Evolutionary conservation across 345 rosid genomes (phyloP).

Genomic region (Barbarea vulgaris): DNA sequence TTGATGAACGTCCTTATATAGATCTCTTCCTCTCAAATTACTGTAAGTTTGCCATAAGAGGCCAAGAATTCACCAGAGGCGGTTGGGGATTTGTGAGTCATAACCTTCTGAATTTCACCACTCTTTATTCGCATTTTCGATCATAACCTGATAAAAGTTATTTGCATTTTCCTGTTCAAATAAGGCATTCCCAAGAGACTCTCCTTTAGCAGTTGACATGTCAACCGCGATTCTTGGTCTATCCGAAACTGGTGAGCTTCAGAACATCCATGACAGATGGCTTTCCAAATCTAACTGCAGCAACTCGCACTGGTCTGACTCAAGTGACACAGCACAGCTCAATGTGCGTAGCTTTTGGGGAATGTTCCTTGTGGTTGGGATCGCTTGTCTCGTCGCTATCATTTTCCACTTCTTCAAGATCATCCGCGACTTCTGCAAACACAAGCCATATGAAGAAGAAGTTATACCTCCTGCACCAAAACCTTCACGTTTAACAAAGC

Average conservation of each 20-base stretch:
- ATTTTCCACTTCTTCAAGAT: constrained; percentile 53
- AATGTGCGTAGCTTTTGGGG: constrained; percentile 80
- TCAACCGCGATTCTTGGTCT: constrained; percentile 80
- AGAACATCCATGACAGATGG: constrained; percentile 75
- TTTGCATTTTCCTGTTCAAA: background rate
- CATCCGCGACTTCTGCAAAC: constrained; percentile 50
- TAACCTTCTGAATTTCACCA: constrained; percentile 6
- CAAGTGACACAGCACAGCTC: constrained; percentile 62
- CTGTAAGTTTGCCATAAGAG: constrained; percentile 74
- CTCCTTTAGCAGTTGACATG: constrained; percentile 85
- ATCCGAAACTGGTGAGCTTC: constrained; percentile 86
- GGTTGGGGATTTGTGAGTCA: constrained; percentile 96
- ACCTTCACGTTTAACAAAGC: constrained; percentile 48
- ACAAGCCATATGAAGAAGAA: constrained; percentile 15
- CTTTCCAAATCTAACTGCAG: constrained; percentile 55
- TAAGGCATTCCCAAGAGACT: constrained; percentile 87
- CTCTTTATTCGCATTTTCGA: background rate
- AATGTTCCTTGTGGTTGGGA: constrained; percentile 73
- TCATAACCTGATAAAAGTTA: constrained; percentile 5
- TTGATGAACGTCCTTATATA: constrained; percentile 76
- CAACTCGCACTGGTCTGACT: constrained; percentile 32
- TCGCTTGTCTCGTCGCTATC: constrained; percentile 63
- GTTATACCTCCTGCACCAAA: constrained; percentile 38
- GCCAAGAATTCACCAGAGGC: constrained; percentile 73
- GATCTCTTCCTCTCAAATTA: constrained; percentile 72